phyloP scores from a whole-genome alignment of 345 rosid species.

The Murraya koenigii region DNA sequence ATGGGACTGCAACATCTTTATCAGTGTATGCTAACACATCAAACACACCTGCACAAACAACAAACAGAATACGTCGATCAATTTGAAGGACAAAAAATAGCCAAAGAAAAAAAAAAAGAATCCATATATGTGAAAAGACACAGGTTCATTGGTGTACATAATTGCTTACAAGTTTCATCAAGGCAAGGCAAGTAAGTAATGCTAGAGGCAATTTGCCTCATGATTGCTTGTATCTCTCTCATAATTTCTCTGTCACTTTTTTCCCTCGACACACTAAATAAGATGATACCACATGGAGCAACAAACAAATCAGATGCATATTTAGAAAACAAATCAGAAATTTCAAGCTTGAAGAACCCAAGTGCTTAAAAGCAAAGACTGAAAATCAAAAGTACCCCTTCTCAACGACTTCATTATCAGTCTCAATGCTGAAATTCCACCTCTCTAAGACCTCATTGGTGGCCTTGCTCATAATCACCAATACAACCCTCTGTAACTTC shows the following conservation, averaged over 20 bases:
- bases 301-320: conserved; percentile 5
- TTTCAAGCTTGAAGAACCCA: background rate
- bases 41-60: conserved; percentile 63
- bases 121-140: background rate
- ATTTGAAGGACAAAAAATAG: fast-evolving
- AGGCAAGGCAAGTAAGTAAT: conserved; percentile 96
- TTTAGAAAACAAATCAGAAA: background rate
- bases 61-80: background rate
- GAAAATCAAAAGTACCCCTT: conserved; percentile 51
- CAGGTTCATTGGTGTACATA: background rate
- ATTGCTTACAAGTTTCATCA: conserved; percentile 78
- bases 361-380: background rate
- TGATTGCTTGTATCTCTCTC: conserved; percentile 95
- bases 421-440: conserved; percentile 92
- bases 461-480: conserved; percentile 86
- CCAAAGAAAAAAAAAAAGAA: background rate
- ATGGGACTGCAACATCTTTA: conserved; percentile 84
- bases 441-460: conserved; percentile 85
- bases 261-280: conserved; percentile 76
- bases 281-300: background rate
- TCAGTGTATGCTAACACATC: conserved; percentile 95
- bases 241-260: conserved; percentile 95
- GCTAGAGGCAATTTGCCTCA: conserved; percentile 94
- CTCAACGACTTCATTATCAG: conserved; percentile 75
- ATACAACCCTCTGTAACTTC: conserved; percentile 78